Conservation (phyloP, 2,329 filamentous ascomycete genomes). For the Fusarium brachygibbosum region DNA sequence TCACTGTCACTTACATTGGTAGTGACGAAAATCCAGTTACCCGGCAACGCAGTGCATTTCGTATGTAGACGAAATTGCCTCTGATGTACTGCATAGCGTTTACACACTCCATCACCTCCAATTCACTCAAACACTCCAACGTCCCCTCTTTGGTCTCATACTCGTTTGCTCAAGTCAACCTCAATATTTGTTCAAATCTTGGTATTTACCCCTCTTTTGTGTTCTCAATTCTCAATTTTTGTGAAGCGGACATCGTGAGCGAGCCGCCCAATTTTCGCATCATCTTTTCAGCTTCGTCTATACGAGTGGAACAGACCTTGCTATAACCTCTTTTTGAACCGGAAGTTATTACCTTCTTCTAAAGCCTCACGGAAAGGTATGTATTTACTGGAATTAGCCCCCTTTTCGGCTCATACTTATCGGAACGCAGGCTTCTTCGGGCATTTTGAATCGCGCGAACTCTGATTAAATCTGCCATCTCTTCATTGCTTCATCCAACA, state of each 20-base stretch:
- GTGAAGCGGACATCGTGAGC: neutral
- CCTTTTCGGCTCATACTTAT: neutral
- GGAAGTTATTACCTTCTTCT: too few relatives aligned
- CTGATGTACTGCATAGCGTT: neutral
- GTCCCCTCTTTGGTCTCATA: neutral
- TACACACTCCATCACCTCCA: neutral
- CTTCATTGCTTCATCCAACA: neutral
- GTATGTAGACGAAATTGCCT: neutral
- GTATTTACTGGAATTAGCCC: too few relatives aligned
- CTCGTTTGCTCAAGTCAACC: neutral
- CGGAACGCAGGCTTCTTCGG: neutral
- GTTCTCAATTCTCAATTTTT: neutral
- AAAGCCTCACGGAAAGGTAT: neutral
- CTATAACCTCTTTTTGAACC: neutral
- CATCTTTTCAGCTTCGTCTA: neutral
- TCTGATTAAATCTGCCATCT: neutral
- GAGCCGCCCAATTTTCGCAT: too few relatives aligned
- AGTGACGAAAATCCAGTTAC: constrained; percentile 6
- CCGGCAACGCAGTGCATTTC: constrained; percentile 14
- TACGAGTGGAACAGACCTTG: neutral
- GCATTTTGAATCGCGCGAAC: too few relatives aligned
- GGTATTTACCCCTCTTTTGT: neutral
- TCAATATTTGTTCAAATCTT: neutral
- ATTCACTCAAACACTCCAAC: neutral
- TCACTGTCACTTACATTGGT: neutral